Conservation (phyloP, 306 rosid genomes). For the Comarum palustre region DNA sequence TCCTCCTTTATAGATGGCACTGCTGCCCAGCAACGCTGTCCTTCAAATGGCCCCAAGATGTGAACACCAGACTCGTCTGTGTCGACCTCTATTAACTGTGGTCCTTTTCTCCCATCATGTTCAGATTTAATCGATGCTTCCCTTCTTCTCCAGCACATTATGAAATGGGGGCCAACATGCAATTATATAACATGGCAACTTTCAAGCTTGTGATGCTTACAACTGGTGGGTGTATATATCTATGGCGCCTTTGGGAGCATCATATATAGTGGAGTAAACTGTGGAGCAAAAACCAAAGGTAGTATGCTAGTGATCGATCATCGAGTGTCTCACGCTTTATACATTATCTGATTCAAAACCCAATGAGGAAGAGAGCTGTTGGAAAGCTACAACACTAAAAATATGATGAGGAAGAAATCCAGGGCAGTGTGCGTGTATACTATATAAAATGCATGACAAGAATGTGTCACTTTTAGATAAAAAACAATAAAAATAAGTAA, state of each 20-base stretch:
- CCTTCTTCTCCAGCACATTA: conserved; percentile 17
- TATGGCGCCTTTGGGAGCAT: neutral
- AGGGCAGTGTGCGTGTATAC: no score
- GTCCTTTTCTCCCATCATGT: conserved; percentile 2
- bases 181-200: conserved; percentile 1
- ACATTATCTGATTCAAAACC: neutral
- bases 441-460: no score
- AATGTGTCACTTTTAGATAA: no score
- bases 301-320: conserved; percentile 8
- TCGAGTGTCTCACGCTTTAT: conserved; percentile 6
- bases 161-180: conserved; percentile 5
- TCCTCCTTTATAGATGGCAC: neutral
- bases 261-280: neutral
- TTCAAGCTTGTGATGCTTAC: neutral
- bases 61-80: conserved; percentile 1
- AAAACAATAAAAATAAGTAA: no score
- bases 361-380: neutral
- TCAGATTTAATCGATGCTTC: conserved; percentile 2
- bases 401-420: no score
- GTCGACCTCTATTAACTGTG: conserved; percentile 5
- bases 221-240: neutral
- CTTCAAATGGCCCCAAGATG: conserved; percentile 14
- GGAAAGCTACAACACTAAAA: no score
- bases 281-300: conserved; percentile 7
- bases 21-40: neutral